Conservation (phyloP, 371 early-diverging fungal species). For the Umbelopsis sp. region DNA sequence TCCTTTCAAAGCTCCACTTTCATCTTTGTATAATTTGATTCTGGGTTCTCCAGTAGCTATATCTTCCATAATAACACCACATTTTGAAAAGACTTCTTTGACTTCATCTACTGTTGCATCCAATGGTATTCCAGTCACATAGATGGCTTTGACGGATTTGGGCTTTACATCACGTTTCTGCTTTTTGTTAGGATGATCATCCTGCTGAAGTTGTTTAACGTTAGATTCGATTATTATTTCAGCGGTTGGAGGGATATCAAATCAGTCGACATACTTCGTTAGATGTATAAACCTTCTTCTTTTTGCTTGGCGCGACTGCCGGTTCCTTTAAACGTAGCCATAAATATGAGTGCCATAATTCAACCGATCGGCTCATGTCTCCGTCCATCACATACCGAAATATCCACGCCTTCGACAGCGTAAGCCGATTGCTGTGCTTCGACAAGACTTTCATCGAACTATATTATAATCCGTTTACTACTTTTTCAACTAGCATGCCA, state of each 20-base stretch:
- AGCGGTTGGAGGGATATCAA: not conserved
- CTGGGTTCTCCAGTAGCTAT: constrained; percentile 75
- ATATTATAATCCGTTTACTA: constrained; percentile 3
- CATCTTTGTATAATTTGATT: constrained; percentile 86
- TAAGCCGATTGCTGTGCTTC: constrained; percentile 83
- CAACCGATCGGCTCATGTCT: no score
- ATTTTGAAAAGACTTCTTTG: constrained; percentile 78
- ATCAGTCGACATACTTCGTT: constrained; percentile 34
- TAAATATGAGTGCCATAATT: no score
- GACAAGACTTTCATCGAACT: constrained; percentile 79
- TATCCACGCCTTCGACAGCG: constrained; percentile 64
- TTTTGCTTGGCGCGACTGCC: constrained; percentile 31
- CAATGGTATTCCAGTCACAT: constrained; percentile 85
- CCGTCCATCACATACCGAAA: constrained; percentile 37
- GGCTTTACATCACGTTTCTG: constrained; percentile 56
- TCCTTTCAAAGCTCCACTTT: constrained; percentile 75
- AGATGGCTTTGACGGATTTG: constrained; percentile 76
- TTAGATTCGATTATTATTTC: not conserved
- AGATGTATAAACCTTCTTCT: constrained; percentile 44
- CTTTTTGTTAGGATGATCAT: constrained; percentile 43
- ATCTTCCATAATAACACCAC: constrained; percentile 91
- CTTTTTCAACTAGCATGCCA: not conserved
- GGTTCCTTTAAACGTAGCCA: constrained; percentile 23
- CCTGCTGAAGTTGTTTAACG: constrained; percentile 22
- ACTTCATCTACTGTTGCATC: constrained; percentile 84